These are phyloP conservation scores for Coemansia sp. DNA, from an alignment of 371 early-diverging fungal genomes.

Conservation along the genomic window DNA sequence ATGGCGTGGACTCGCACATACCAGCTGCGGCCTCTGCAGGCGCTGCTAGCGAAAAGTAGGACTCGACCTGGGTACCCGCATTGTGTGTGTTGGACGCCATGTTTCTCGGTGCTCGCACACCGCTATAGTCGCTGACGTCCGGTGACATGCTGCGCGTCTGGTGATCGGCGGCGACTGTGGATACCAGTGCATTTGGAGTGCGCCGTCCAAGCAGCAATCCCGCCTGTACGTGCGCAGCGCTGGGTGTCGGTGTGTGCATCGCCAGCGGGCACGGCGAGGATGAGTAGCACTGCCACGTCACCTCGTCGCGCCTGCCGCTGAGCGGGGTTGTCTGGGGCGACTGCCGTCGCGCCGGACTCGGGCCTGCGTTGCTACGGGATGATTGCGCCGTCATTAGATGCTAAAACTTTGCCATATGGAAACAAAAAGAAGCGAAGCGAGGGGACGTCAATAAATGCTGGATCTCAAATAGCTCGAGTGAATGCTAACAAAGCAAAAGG, in stretches of 20 bases:
- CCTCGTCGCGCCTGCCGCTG: not conserved
- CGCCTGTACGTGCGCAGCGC: conserved; percentile 10
- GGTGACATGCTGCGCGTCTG: conserved; percentile 2
- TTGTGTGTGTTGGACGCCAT: conserved; percentile 6
- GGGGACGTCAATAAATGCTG: not conserved
- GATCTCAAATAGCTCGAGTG: not conserved
- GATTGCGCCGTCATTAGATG: not conserved
- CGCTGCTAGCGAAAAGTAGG: conserved; percentile 13
- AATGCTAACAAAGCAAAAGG: not conserved
- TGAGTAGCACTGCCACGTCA: conserved; percentile 5
- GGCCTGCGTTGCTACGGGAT: not conserved
- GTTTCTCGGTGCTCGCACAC: conserved; percentile 4
- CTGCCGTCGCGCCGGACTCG: conserved; percentile 1
- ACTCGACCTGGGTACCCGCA: conserved; percentile 9
- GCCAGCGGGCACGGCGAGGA: conserved; percentile 10
- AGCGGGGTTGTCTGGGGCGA: not conserved
- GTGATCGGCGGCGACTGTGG: conserved; percentile 2
- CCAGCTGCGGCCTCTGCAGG: conserved; percentile 9
- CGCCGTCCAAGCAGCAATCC: not conserved
- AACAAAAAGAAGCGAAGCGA: not conserved
- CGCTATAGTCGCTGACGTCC: not conserved
- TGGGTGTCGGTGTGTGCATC: conserved; percentile 26
- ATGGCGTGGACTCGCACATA: not conserved
- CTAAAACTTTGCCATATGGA: not conserved
- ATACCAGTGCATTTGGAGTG: not conserved